phyloP scores from a whole-genome alignment of 2,329 filamentous ascomycete genomes.

The Apiospora arundinis region DNA sequence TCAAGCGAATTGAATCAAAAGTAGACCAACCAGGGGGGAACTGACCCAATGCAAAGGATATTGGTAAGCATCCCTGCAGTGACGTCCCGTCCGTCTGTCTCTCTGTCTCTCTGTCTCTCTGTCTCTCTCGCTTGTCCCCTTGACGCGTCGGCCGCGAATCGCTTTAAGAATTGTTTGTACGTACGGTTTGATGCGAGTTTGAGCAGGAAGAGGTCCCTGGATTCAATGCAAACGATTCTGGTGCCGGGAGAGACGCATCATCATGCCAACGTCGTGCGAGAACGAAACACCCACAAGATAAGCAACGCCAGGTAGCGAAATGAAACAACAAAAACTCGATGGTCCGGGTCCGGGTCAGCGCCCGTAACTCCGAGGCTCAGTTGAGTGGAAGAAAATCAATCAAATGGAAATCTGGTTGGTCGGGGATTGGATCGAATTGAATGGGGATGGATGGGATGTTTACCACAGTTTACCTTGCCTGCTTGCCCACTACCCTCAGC shows the following conservation, averaged over 20 bases:
- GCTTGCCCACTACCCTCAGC: neutral
- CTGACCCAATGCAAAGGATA: slow-evolving; percentile 14
- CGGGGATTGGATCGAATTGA: neutral
- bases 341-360: neutral
- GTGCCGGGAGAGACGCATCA: neutral
- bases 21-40: neutral
- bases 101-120: neutral
- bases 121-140: neutral
- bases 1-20: neutral
- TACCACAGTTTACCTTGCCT: neutral
- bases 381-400: neutral
- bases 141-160: slow-evolving; percentile 17
- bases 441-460: slow-evolving; percentile 5
- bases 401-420: neutral
- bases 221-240: neutral
- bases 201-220: neutral
- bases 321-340: neutral
- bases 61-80: slow-evolving; percentile 18
- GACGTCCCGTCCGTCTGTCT: neutral
- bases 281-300: slow-evolving; percentile 3
- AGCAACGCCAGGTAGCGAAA: slow-evolving; percentile 1
- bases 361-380: slow-evolving; percentile 8
- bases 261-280: slow-evolving; percentile 3
- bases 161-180: neutral
- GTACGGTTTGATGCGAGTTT: neutral